These are phyloP conservation scores for Chlamydomonas incerta DNA, from an alignment of 139 green algal genomes.

Conservation along the genomic window DNA sequence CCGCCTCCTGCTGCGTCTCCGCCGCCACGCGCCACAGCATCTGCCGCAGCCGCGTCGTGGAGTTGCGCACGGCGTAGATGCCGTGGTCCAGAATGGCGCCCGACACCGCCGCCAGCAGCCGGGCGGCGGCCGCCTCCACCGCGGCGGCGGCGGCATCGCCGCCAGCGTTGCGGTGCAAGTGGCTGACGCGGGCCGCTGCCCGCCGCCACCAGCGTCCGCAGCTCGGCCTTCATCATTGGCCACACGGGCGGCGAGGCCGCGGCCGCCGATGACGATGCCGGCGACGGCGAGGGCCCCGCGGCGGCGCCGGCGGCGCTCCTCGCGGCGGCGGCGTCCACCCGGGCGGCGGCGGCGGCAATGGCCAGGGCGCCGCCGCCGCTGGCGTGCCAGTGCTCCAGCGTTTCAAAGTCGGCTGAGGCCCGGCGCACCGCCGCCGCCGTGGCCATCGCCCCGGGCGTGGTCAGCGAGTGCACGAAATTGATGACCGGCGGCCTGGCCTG, in stretches of 20 bases:
- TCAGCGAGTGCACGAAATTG: not conserved
- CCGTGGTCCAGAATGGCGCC: not conserved
- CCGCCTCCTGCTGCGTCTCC: not conserved
- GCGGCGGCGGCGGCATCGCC: too few relatives aligned
- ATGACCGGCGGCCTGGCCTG: not conserved
- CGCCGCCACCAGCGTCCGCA: not conserved
- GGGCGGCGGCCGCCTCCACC: not conserved
- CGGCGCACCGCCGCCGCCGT: not conserved
- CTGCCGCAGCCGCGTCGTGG: not conserved
- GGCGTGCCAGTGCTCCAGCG: not conserved
- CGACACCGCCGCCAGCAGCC: not conserved
- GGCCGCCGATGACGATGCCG: too few relatives aligned
- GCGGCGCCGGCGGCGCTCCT: not conserved
- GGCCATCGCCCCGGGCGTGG: not conserved
- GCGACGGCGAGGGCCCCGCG: not conserved
- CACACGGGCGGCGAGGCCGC: not conserved
- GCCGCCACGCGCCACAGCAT: not conserved
- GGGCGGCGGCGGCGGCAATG: not conserved
- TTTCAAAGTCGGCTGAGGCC: not conserved
- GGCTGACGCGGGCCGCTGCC: not conserved
- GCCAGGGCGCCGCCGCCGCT: not conserved
- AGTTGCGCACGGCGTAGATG: not conserved
- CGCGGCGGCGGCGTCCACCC: not conserved
- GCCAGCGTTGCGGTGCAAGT: not conserved
- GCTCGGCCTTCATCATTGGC: not conserved